These are phyloP conservation scores for Alternaria alternata DNA, from an alignment of 2,329 filamentous ascomycete species.

Conservation along the genomic window DNA sequence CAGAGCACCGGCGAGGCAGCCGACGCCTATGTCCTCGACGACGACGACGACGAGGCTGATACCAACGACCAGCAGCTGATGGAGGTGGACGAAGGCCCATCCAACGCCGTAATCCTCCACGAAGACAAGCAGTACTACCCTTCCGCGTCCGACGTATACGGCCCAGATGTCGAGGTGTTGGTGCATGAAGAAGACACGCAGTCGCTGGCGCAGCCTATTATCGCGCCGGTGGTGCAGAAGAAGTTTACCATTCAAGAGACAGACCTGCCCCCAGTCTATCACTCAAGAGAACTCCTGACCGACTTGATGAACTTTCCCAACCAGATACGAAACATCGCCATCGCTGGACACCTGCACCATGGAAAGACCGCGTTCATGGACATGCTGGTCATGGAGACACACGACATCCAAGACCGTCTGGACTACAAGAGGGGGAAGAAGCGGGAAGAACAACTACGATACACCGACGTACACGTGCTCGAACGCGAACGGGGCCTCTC, in stretches of 20 bases:
- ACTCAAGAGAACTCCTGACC: constrained; percentile 89
- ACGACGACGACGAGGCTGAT: constrained; percentile 50
- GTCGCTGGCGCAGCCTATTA: constrained; percentile 88
- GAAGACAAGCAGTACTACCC: constrained; percentile 99
- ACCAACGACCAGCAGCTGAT: constrained; percentile 82
- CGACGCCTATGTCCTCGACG: constrained; percentile 80
- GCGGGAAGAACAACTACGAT: constrained; percentile 88
- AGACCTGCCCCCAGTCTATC: constrained; percentile 87
- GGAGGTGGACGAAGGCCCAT: constrained; percentile 91
- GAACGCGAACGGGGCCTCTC: constrained; percentile 91
- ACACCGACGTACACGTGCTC: constrained; percentile 89
- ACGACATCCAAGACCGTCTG: constrained; percentile 80
- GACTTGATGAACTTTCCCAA: constrained; percentile 96
- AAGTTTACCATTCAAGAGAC: constrained; percentile 95
- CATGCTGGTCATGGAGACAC: constrained; percentile 95
- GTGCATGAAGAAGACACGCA: constrained; percentile 98
- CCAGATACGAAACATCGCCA: constrained; percentile 89
- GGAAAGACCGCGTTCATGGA: constrained; percentile 99
- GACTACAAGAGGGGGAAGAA: constrained; percentile 83
- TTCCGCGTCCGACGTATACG: constrained; percentile 95
- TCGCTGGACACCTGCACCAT: constrained; percentile 94
- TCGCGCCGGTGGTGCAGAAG: constrained; percentile 91
- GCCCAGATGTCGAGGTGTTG: constrained; percentile 90
- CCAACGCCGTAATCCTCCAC: constrained; percentile 96
- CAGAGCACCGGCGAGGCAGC: constrained; percentile 77